phyloP scores from a whole-genome alignment of 108 stramenopile genomes.

The Pelagomonas calceolata region DNA sequence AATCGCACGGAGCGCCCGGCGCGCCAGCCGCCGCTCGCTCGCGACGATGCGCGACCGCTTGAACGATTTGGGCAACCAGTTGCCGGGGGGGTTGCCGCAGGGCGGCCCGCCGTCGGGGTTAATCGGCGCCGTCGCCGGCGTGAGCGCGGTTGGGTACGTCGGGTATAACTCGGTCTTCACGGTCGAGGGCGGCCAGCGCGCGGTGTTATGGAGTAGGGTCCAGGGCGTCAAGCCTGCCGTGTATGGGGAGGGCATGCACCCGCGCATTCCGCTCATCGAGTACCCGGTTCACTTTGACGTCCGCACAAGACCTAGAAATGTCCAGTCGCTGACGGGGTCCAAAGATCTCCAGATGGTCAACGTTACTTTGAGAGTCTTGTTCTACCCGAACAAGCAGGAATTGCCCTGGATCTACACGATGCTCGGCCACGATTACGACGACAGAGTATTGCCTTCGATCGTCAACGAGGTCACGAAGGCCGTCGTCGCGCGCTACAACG shows the following conservation, averaged over 20 bases:
- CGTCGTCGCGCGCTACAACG: constrained; percentile 95
- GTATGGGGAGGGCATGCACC: constrained; percentile 90
- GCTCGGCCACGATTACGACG: constrained; percentile 92
- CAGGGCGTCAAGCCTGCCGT: constrained; percentile 73
- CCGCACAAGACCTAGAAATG: constrained; percentile 84
- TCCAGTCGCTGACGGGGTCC: constrained; percentile 87
- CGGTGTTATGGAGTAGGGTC: constrained; percentile 89
- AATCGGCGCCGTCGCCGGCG: constrained; percentile 10
- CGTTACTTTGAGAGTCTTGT: constrained; percentile 95
- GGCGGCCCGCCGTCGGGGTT: constrained; percentile 41
- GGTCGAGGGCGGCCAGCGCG: constrained; percentile 93
- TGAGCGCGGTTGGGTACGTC: constrained; percentile 65
- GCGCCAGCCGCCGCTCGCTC: not conserved
- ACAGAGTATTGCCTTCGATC: constrained; percentile 90
- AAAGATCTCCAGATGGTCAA: constrained; percentile 99
- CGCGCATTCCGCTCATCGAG: constrained; percentile 97
- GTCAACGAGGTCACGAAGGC: constrained; percentile 99
- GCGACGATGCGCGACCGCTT: constrained; percentile 60
- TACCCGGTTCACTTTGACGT: constrained; percentile 88
- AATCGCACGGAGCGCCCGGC: too few species aligned
- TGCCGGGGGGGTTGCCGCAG: constrained; percentile 61
- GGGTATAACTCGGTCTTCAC: constrained; percentile 84
- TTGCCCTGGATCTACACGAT: constrained; percentile 88
- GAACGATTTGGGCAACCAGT: constrained; percentile 64
- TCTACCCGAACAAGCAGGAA: constrained; percentile 69